Evolutionary conservation across 192 early-diverging fungal genomes (phyloP), one percentile per base, ranked within the genome.

Genomic region (Dissophora globulifera): DNA sequence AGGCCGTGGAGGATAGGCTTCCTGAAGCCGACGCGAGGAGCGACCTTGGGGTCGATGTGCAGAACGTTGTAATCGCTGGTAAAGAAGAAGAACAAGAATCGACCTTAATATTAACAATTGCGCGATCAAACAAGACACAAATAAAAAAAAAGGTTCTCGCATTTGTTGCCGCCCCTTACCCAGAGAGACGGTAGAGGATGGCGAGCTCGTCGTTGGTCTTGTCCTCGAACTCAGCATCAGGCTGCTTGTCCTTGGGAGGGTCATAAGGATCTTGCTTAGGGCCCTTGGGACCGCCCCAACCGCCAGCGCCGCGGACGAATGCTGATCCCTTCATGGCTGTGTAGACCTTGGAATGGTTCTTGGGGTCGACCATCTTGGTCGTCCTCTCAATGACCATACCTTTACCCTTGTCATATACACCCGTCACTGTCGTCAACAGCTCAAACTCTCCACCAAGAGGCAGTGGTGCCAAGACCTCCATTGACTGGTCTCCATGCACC

Each of bases 1-100:
- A 92, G 83, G 20, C 92, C 92, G 67, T 93, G 92, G 17, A 93
- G 55, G 67, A 93, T 90, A 31, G 91, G 88, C 9, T 83, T 82
- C 33, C 89, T 85, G 81, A 92, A 91, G 0, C 92, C 92, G 26
- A 93, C 67, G 23, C 55, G 74, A 30, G 87, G 85, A 4, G 90
- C 90, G 30, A 93, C 81, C 1, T 63, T 71, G 12, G 89, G 86
- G 67, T 93, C 92, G 23, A 87, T 88, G 69, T 93, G 92, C 32
- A 93, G 69, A 17, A 89, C 89, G 67, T 93, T 93, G 78, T 88
- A 93, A 61, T 93, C 92, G 32, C 88, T 89, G 30, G 27, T 30
- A 13, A 17, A 1, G 22, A 27, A 29, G 32, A 46, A 30, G 48
- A 29, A 30, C 6, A 13, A 25, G 22, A 27, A 33, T 17, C 16